These are phyloP conservation scores for Diospyros lotus DNA, from an alignment of 148 eudicot species.

Conservation along the genomic window DNA sequence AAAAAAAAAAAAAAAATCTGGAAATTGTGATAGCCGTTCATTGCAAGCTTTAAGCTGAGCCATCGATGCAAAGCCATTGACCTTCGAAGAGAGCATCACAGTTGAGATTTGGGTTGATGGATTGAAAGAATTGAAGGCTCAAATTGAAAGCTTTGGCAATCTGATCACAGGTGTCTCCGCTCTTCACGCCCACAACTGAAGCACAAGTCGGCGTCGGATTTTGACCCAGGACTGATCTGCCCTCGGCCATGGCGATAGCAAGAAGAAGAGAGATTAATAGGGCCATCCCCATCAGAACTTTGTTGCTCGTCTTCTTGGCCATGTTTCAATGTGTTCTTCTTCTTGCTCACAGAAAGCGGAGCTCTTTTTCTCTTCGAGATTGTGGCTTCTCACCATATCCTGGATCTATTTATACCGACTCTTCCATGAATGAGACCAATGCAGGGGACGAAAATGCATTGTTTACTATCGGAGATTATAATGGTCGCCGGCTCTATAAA, in stretches of 20 bases:
- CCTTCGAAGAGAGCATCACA: slow-evolving; percentile 6
- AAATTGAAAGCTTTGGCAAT: not conserved
- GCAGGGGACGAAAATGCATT: too few species aligned
- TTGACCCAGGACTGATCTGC: slow-evolving; percentile 15
- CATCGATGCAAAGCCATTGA: slow-evolving; percentile 5
- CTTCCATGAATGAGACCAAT: too few species aligned
- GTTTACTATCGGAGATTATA: too few species aligned
- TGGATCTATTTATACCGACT: too few species aligned
- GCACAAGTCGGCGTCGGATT: slow-evolving; percentile 2
- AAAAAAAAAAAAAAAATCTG: too few species aligned
- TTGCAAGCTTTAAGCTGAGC: not conserved
- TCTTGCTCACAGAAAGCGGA: too few species aligned
- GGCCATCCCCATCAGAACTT: slow-evolving; percentile 8
- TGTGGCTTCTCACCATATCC: too few species aligned
- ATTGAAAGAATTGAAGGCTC: not conserved
- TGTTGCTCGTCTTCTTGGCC: slow-evolving; percentile 12
- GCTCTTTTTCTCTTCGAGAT: too few species aligned
- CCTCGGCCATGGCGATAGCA: slow-evolving; percentile 4
- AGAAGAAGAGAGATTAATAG: slow-evolving; percentile 18
- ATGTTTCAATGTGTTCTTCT: not conserved
- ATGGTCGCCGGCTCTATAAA: too few species aligned
- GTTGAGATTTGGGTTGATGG: slow-evolving; percentile 13
- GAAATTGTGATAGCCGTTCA: too few species aligned
- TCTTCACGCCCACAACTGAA: slow-evolving; percentile 9
- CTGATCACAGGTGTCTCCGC: slow-evolving; percentile 11